Evolutionary conservation across 169 alveolate species (phyloP).

Genomic region (Toxoplasma gondii): DNA sequence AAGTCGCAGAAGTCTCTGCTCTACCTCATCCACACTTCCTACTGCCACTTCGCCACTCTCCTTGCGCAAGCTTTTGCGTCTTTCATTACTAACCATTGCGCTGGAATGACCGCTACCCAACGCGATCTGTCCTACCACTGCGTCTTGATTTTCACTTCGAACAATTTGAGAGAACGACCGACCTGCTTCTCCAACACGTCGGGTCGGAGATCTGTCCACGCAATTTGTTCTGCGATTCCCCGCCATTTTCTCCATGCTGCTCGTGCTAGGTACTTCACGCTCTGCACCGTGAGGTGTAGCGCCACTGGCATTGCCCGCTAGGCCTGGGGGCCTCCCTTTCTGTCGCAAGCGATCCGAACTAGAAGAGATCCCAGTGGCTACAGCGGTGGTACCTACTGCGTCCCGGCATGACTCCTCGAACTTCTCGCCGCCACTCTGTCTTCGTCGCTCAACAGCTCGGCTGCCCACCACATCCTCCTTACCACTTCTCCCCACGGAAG

Average conservation of each 20-base stretch:
- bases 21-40: not conserved
- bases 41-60: not conserved
- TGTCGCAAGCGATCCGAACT: not conserved
- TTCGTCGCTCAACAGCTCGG: too few species aligned
- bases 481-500: too few species aligned
- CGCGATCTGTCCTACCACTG: too few species aligned
- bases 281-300: not conserved
- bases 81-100: too few species aligned
- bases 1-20: constrained; percentile 57
- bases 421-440: too few species aligned
- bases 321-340: not conserved
- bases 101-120: too few species aligned
- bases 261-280: not conserved
- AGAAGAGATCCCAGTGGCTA: not conserved
- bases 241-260: too few species aligned
- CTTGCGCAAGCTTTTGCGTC: not conserved
- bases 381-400: too few species aligned
- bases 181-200: not conserved
- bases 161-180: not conserved
- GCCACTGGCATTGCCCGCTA: not conserved
- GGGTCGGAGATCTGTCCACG: not conserved
- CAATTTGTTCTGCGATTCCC: too few species aligned
- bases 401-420: too few species aligned
- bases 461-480: too few species aligned
- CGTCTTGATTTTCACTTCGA: not conserved